Evolutionary conservation across 192 early-diverging fungal genomes (phyloP).

Genomic region (Umbelopsis sp.): DNA sequence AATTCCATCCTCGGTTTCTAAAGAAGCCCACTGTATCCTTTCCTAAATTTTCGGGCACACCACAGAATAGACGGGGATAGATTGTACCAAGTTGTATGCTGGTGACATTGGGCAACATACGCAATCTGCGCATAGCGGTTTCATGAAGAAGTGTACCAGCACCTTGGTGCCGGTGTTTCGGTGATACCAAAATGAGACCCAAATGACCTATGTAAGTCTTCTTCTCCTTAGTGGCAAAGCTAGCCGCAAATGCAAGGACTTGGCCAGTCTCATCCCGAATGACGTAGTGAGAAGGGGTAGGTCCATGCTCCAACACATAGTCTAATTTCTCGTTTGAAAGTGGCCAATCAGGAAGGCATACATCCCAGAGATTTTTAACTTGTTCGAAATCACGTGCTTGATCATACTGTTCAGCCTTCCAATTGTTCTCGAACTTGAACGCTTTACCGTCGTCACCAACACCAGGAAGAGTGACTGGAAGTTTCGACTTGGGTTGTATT

Average conservation of each 20-base stretch:
- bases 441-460: not conserved
- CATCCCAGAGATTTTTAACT: conserved; percentile 29
- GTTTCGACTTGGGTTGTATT: conserved; percentile 20
- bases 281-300: conserved; percentile 26
- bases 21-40: conserved; percentile 29
- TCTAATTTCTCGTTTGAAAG: conserved; percentile 20
- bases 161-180: conserved; percentile 29
- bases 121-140: conserved; percentile 21
- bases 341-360: conserved; percentile 27
- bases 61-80: conserved; percentile 44
- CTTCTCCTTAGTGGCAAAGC: conserved; percentile 18
- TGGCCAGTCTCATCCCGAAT: conserved; percentile 15
- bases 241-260: conserved; percentile 38
- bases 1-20: conserved; percentile 32
- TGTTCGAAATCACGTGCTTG: conserved; percentile 22
- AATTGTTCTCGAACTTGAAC: not conserved
- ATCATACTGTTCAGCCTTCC: conserved; percentile 10
- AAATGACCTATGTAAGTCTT: conserved; percentile 29
- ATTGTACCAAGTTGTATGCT: conserved; percentile 34
- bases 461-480: conserved; percentile 34
- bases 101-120: not conserved
- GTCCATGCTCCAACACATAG: conserved; percentile 20
- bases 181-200: conserved; percentile 34
- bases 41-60: conserved; percentile 34
- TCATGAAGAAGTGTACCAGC: conserved; percentile 34